Evolutionary conservation across 75 land plant genomes (phyloP).

Genomic region (Chamaecyparis obtusa): DNA sequence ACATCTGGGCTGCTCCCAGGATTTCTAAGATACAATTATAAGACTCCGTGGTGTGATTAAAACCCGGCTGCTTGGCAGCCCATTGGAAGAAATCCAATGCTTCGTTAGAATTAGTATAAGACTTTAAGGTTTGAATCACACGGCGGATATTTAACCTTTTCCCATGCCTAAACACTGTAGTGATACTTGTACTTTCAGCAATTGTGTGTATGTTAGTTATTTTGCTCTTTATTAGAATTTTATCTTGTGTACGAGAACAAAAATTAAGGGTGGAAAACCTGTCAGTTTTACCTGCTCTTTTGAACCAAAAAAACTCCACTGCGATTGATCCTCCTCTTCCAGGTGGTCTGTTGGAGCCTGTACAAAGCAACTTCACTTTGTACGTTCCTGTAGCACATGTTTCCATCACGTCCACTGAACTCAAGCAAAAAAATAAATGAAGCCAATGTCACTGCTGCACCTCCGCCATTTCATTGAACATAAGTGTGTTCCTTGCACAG

Average conservation of each 20-base stretch:
- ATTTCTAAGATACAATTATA: constrained; percentile 68
- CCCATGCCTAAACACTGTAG: neutral
- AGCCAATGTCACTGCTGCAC: neutral
- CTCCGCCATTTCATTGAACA: neutral
- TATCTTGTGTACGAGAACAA: neutral
- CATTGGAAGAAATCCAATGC: constrained; percentile 42
- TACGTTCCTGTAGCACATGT: neutral
- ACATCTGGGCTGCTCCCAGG: constrained; percentile 33
- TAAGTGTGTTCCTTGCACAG: neutral
- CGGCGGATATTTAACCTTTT: constrained; percentile 27
- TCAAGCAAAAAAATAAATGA: neutral
- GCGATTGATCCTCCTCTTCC: neutral
- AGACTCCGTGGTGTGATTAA: constrained; percentile 44
- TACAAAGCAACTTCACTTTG: neutral
- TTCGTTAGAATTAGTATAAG: constrained; percentile 21
- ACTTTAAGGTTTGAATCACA: constrained; percentile 36
- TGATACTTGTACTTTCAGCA: neutral
- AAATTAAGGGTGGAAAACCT: neutral
- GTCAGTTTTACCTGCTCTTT: neutral
- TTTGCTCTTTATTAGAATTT: neutral
- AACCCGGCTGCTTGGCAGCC: constrained; percentile 26
- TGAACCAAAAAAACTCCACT: neutral
- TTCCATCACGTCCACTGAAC: neutral
- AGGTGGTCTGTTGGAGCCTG: neutral
- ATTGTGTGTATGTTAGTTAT: neutral